Evolutionary conservation across 106 monocot species (phyloP), one percentile per base, ranked within the genome.

Genomic region (Dactylorhiza incarnata): DNA sequence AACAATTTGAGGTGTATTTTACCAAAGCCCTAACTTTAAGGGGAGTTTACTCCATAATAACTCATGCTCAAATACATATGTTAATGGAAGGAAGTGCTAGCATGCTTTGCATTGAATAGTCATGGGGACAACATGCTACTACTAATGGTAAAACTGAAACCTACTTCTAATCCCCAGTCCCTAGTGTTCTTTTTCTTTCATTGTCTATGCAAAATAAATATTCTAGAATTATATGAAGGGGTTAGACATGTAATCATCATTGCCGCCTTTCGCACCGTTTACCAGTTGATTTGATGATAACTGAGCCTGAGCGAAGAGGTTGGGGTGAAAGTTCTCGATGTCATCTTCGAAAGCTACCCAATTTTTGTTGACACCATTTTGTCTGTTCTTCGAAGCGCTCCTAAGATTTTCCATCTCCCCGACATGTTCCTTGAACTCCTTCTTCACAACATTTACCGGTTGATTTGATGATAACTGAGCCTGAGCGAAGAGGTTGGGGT

Each of bases 341-440:
- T 82, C 81, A 54, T 87, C 81, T 8, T 88, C 68, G 50, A 87
- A 87, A 66, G 78, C 65, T 43, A 87, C 87, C 87, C 87, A 81
- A 54, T 78, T 73, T 74, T 66, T 74, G 6, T 51, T n/a, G 13
- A 24, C 20, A 8, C 80, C 68, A 62, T 66, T 48, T 25, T 71
- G 45, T 61, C 72, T 85, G 69, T 54, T 67, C 25, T 48, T 75
- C 0, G 79, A 58, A 63, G 71, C 70, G 53, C 49, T 68, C 0
- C 80, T 71, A 49, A 72, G 49, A 51, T 23, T 72, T 73, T 89
- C 88, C 84, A 90, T 87, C 81, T 85, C 85, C 3, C 78, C 82
- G 15, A 91, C 85, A 75, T 90, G 94, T 22, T 83, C 94, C 45
- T 89, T 91, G 86, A 91, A 87, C 80, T 91, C 94, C 73, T 90